A percentile compares a stretch with the other conserved stretches of the same genome.
Conservation (phyloP, 225 moss, liverwort and hornwort genomes). For the Physcomitrellopsis africana region DNA sequence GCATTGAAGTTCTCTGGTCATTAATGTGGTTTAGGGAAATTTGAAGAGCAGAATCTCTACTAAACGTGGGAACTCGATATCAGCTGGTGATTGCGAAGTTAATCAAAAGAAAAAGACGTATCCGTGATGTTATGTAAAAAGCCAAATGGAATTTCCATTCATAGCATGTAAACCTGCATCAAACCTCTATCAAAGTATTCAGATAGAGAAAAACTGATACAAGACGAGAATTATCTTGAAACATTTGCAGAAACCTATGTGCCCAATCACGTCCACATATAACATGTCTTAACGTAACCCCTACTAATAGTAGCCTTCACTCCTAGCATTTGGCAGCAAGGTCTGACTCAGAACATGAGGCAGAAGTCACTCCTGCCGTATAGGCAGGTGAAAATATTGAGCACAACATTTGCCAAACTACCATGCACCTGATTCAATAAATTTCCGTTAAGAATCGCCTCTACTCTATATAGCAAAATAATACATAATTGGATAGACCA, state of each 20-base stretch:
- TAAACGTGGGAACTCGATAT: too few species aligned
- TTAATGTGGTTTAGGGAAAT: too few species aligned
- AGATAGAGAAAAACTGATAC: neutral
- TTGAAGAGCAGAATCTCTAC: too few species aligned
- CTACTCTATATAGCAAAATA: constrained; percentile 37
- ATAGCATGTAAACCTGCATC: neutral
- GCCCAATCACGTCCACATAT: constrained; percentile 1
- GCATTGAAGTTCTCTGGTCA: too few species aligned
- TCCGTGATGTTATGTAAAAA: too few species aligned
- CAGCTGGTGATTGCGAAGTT: too few species aligned
- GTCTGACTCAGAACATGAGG: constrained; percentile 22
- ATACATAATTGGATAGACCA: constrained; percentile 37
- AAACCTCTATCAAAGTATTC: neutral
- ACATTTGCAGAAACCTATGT: constrained; percentile 30
- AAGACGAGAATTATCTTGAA: constrained; percentile 8
- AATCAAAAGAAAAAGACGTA: too few species aligned
- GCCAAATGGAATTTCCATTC: neutral
- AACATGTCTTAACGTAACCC: constrained; percentile 25
- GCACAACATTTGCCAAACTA: constrained; percentile 31
- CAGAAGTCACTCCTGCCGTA: constrained; percentile 36
- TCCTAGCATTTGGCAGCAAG: constrained; percentile 1
- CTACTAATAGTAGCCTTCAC: neutral
- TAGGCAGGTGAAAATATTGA: constrained; percentile 39
- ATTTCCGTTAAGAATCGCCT: constrained; percentile 24
- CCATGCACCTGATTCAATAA: constrained; percentile 33